Evolutionary conservation across 768 basidiomycete genomes (phyloP), one percentile per base, ranked within the genome.

Genomic region (Termitomyces sp.): DNA sequence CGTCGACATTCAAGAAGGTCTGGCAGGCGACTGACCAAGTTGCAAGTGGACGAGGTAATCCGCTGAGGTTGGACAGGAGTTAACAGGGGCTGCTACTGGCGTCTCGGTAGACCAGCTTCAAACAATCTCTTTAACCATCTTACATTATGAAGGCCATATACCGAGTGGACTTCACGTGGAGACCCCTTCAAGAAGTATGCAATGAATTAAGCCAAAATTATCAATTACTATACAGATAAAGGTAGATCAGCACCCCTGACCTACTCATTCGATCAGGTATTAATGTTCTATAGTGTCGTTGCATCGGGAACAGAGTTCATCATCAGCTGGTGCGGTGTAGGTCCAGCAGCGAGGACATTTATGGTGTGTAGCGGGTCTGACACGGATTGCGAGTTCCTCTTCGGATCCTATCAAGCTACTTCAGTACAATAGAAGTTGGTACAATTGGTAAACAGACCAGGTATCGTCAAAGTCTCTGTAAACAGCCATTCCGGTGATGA

Each of bases 331-430:
- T 14, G 87, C 78, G 2, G 84, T 86, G 67, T 80, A 88, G 6
- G 84, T 87, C 94, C 95, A 97, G 69, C 96, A 98, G 16, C 95
- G 82, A 23, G 94, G 91, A 68, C 96, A 98, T 69, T 96, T 95
- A 21, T 75, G 65, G 51, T 71, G 59, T 4, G 69, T 72, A 11
- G 92, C 82, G 16, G 90, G 87, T 17, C 77, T 76, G n/a, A 90
- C 74, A 14, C 80, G 78, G 53, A 92, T 71, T 0, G 69, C 72
- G 3, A 86, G 40, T 16, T 66, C 69, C 37, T 70, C 67, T 23
- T 73, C 72, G 51, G 58, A 66, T 10, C 63, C 69, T 66, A 47
- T n/a, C 8, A 47, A 52, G 27, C 27, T 25, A 29, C 19, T 54
- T 40, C 58, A 63, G 12, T 27, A 32, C 2, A 7, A 40, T 53